Evolutionary conservation across 805 yeast genomes (phyloP), one percentile per base, ranked within the genome.

Genomic region (Ogataea methanolica): DNA sequence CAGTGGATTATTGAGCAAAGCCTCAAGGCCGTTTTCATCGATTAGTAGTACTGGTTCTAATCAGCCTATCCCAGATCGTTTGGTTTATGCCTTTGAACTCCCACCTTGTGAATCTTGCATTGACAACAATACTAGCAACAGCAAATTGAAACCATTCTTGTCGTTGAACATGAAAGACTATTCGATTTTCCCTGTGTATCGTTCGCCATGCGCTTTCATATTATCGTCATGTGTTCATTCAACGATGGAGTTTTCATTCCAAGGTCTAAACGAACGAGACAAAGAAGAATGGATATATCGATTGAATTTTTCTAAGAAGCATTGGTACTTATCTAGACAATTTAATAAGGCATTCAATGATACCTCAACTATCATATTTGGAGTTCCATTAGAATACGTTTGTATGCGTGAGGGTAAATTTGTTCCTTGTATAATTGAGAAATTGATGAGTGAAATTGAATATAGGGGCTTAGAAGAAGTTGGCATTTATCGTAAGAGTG

Each of bases 381-480:
- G 97, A 14, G 85, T 90, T 41, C 96, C 98, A 2, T 70, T 92
- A 34, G 78, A 75, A 33, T 80, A 80, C 52, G 78, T 90, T 4
- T 89, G 97, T 62, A 78, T 73, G 45, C 73, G 96, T 43, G 96
- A 89, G 55, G 69, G 76, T 9, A 67, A 80, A 0, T 51, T 67
- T 2, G 69, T 82, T 33, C 98, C 98, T 1, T 67, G 61, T 6
- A 78, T 91, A 39, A 80, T 91, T 47, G 80, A 75, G 34, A 74
- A 75, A 47, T 67, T 92, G 39, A 73, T 90, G 55, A 74, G 74
- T 41, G 94, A 85, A 55, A 86, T 92, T 53, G 98, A 92, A 64
- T 67, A 73, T n/a, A 79, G 91, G 45, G 97, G 98, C 0, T 63
- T 92, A 29, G 90, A 88, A 55, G 97, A 91, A 61, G 87, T 88